Evolutionary conservation across 1,284 basidiomycete genomes (phyloP), one percentile per base, ranked within the genome.

Genomic region (Cutaneotrichosporon arboriforme): DNA sequence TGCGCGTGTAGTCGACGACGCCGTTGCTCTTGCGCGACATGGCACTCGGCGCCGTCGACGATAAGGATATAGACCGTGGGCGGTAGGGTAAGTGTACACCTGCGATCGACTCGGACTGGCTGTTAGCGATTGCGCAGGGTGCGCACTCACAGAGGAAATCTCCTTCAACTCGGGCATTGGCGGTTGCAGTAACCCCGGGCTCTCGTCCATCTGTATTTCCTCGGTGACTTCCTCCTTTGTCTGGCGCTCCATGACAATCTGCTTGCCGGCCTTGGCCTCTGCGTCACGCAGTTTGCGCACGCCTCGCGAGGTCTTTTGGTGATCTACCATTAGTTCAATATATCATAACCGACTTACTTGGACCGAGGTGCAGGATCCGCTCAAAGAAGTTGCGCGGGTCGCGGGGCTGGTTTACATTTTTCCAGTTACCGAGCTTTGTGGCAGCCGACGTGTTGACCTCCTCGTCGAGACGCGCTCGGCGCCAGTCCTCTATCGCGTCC

Each of bases 401-500:
- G 7, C 74, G 77, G 0, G 87, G 87, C 64, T 87, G 86, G 69
- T 97, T 97, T 43, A 91, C 83, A 69, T 97, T 97, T 54, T 80
- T 81, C 88, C 90, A 94, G 57, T 86, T 83, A 8, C 84, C 86
- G 10, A 97, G 82, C 68, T 73, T 73, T 21, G 71, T 73, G 9
- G 71, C 66, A 2, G 71, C 69, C 10, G 66, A 68, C 39, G 69
- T 72, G 54, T 73, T 73, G 40, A 73, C 71, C 53, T 92, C 83
- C 62, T 96, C 88, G 70, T 97, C 93, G 42, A 94, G 80, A 4
- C 77, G 70, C 4, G 88, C 87, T 55, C 93, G 83, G 20, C 93
- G 84, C 72, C 90, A 93, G 75, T 97, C 93, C 77, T 97, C 94
- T 51, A 97, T 79, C 12, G 85, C 90, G 71, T 97, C 93, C 74